Conservation (phyloP, 1,284 basidiomycete species). For the Cutaneotrichosporon curvatum region DNA sequence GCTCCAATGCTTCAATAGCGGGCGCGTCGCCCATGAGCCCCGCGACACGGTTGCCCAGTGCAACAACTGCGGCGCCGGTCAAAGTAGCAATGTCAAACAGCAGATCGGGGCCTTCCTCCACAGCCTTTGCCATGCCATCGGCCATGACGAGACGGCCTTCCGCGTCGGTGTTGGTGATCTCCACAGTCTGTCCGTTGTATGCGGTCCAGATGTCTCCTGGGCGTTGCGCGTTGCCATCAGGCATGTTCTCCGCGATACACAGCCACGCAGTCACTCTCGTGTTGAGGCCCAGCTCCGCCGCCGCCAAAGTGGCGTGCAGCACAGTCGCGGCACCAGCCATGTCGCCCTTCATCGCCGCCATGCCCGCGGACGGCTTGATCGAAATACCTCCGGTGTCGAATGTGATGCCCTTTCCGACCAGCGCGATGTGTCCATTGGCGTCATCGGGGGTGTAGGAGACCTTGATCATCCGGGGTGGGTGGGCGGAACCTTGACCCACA, state of each 20-base stretch:
- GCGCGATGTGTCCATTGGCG: constrained; percentile 3
- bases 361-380: constrained; percentile 3
- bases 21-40: constrained; percentile 4
- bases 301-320: constrained; percentile 10
- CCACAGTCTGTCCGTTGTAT: constrained; percentile 7
- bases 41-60: constrained; percentile 1
- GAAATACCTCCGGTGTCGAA: constrained; percentile 10
- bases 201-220: constrained; percentile 6
- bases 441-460: constrained; percentile 7
- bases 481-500: constrained; percentile 4
- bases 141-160: constrained; percentile 14
- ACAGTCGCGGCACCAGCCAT: constrained; percentile 8
- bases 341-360: constrained; percentile 12
- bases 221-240: constrained; percentile 1
- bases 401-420: constrained; percentile 13
- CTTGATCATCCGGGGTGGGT: constrained; percentile 8
- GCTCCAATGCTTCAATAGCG: not conserved
- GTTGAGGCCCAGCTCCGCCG: constrained; percentile 9
- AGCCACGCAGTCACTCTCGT: constrained; percentile 9
- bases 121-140: constrained; percentile 7
- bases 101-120: constrained; percentile 4
- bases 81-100: constrained; percentile 3
- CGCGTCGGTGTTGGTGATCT: constrained; percentile 11
- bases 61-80: not conserved
- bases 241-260: constrained; percentile 12